These are phyloP conservation scores for Plasmodium knowlesi DNA, from an alignment of 169 alveolate species.

Conservation along the genomic window DNA sequence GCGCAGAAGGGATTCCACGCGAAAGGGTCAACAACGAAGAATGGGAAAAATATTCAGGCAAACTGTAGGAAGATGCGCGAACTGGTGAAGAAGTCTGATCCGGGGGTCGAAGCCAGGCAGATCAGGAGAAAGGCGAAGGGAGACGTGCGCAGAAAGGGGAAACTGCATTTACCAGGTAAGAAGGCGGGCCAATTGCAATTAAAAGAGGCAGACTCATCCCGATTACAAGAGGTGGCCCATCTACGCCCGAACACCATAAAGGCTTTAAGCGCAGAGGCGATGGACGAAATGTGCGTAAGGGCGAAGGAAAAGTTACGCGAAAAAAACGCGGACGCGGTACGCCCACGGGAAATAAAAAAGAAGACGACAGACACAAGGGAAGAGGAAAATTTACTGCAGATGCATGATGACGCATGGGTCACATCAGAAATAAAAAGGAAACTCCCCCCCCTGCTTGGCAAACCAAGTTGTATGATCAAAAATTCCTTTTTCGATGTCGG, in stretches of 20 bases:
- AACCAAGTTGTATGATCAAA: background rate
- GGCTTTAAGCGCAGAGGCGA: background rate
- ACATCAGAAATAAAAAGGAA: background rate
- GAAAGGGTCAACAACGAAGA: background rate
- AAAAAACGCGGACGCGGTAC: background rate
- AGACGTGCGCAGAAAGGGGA: background rate
- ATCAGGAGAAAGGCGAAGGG: background rate
- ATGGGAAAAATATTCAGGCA: background rate
- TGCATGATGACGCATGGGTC: background rate
- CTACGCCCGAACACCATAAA: background rate
- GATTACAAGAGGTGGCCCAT: background rate
- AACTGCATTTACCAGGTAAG: background rate
- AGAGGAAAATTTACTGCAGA: background rate
- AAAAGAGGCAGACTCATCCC: too few species aligned
- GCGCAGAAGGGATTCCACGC: background rate
- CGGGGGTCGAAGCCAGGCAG: background rate
- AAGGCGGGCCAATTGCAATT: background rate
- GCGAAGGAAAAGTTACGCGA: background rate
- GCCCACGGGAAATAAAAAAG: background rate
- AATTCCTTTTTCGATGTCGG: constrained; percentile 13
- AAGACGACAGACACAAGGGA: background rate
- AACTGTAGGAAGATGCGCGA: background rate
- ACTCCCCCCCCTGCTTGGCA: background rate
- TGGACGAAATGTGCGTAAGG: background rate
- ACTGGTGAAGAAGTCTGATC: background rate